Evolutionary conservation across 2,329 filamentous ascomycete genomes (phyloP).

Genomic region (Scytalidium lignicola): DNA sequence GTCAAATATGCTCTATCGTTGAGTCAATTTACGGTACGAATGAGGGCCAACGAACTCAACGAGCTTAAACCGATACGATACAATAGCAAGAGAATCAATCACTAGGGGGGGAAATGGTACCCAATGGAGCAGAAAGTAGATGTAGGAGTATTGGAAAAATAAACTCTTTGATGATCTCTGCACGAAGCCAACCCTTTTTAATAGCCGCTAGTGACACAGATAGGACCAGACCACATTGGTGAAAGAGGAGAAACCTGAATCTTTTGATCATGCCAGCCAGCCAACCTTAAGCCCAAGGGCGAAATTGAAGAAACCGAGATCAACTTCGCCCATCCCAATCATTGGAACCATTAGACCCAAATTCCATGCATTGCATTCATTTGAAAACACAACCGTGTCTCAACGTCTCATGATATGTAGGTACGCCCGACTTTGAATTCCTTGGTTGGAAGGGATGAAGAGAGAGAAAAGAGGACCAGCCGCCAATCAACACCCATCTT

Average conservation of each 20-base stretch:
- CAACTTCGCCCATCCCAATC: neutral
- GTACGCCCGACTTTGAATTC: constrained; percentile 26
- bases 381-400: constrained; percentile 22
- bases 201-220: constrained; percentile 23
- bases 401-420: constrained; percentile 19
- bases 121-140: neutral
- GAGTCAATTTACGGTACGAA: too few species aligned
- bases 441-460: constrained; percentile 16
- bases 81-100: too few species aligned
- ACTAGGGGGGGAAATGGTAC: too few species aligned
- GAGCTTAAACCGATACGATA: too few species aligned
- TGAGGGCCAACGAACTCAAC: too few species aligned
- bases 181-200: constrained; percentile 26
- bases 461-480: constrained; percentile 26
- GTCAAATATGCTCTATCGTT: too few species aligned
- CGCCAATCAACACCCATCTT: constrained; percentile 12
- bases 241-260: constrained; percentile 24
- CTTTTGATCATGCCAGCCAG: constrained; percentile 28
- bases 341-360: constrained; percentile 20
- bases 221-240: constrained; percentile 9
- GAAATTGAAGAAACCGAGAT: neutral
- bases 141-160: constrained; percentile 7
- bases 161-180: constrained; percentile 28
- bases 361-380: constrained; percentile 26
- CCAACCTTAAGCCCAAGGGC: constrained; percentile 11